phyloP scores from a whole-genome alignment of 2,329 filamentous ascomycete species.

The Gnomoniopsis smithogilvyi region DNA sequence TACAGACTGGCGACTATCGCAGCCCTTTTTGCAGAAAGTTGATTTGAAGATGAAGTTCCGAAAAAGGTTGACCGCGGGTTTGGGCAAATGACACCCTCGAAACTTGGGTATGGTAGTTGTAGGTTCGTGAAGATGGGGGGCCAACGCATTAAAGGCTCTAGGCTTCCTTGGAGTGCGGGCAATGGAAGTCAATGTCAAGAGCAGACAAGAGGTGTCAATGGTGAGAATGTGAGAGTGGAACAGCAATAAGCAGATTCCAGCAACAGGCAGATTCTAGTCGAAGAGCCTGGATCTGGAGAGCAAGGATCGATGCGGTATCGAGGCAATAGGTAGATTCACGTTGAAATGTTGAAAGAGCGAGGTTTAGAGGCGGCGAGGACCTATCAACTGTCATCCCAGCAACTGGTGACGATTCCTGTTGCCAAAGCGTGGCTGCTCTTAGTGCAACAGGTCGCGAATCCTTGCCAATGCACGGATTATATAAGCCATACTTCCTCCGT shows the following conservation, averaged over 20 bases:
- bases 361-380: neutral
- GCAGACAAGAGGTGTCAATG: neutral
- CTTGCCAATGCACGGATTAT: neutral
- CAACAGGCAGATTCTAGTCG: neutral
- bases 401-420: neutral
- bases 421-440: neutral
- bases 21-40: neutral
- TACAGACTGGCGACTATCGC: neutral
- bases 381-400: neutral
- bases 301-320: neutral
- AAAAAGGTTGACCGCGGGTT: neutral
- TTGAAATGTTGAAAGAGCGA: neutral
- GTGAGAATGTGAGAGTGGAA: neutral
- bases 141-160: neutral
- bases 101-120: neutral
- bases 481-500: neutral
- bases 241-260: neutral
- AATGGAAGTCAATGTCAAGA: neutral
- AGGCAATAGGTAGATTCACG: neutral
- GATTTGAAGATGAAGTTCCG: neutral
- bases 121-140: neutral
- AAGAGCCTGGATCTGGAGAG: neutral
- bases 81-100: neutral
- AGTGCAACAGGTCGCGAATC: neutral
- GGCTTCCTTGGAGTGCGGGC: neutral